Base-by-base conservation (phyloP, 805 yeast genomes). In the Candida chilensis region DNA sequence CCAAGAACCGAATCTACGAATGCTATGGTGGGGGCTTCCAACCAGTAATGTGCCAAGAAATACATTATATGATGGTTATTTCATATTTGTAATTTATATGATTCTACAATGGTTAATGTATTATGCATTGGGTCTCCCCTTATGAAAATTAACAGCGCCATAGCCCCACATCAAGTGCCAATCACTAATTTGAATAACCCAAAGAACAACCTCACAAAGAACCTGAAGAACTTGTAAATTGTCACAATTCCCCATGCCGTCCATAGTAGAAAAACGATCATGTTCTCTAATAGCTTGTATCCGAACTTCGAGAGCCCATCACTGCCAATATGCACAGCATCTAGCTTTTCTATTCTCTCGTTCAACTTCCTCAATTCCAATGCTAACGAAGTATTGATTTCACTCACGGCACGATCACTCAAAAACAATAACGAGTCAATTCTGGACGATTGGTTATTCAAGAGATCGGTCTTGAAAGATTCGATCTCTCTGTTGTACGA, bases 361-460 rank as follows among this genome's bases (percentile, higher is more conserved):
- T 57, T 58, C 4, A 74, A 49, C 34, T 66, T 67, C 14, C 81
- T 57, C 17, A 80, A 54, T 39, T 77, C 78, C 36, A 81, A 52
- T 8, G 85, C 67, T 26, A 79, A 49, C 2, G 86, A 75, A 0
- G 90, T 80, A 47, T 76, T 81, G 32, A 81, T 73, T 43, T 79
- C 88, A 36, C 85, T 80, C 34, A 77, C 70, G 8, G 80, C 67
- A 38, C 88, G 57, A 51, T 80, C 87, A 30, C 81, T 73, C 21
- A 65, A 60, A 11, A 78, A 73, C 27, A 80, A 54, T 32, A 78
- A 46, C 29, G 70, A 74, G 42, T 80, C 87, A 24, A 78, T 65
- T 44, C 62, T 64, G 32, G 65, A 64, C 1, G 78, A 69, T 36
- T 67, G 66, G 31, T 64, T 38, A 50, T 41, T 40, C 11, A 37